Base-by-base conservation (phyloP, 371 early-diverging fungal genomes). In the Sporodiniella umbellata region DNA sequence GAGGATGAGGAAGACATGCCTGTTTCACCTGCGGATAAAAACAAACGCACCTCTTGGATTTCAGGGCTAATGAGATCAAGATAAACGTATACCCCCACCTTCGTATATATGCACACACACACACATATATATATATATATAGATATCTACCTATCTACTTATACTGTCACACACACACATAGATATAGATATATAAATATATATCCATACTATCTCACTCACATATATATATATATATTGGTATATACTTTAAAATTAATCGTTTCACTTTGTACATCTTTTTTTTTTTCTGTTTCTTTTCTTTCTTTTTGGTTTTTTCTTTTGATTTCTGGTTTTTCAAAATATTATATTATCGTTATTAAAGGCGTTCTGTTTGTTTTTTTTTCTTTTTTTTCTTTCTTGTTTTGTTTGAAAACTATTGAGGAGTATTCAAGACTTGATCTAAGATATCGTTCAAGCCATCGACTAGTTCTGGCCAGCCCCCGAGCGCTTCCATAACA, bases 381-480 rank as follows among this genome's bases (percentile, higher is more conserved):
- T n/a, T n/a, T n/a, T n/a, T n/a, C n/a, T n/a, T n/a, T n/a, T n/a
- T n/a, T n/a, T n/a, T n/a, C n/a, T n/a, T n/a, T n/a, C n/a, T n/a
- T n/a, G n/a, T n/a, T n/a, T n/a, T n/a, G n/a, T n/a, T n/a, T n/a
- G 10, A 28, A 28, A 4, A 7, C 10, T 28, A 28, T 28, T 28
- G 37, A 17, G 11, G 26, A 18, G 45, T 45, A 46, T 45, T 45
- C 35, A 57, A 26, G 19, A 39, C 48, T 12, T 51, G 56, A 14
- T 59, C 43, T 19, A 59, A 42, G 19, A 62, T 58, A 23, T 70
- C 71, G 30, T 46, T 28, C 4, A 75, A 50, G 23, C 61, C 53
- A 37, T 75, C 71, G 26, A 71, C 30, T 8, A 75, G 44, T 33
- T 71, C 67, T 1, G 71, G 75, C 64, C 69, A 75, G 2, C 65